Evolutionary conservation across 2,329 filamentous ascomycete species (phyloP).

Genomic region (Fusarium agapanthi): DNA sequence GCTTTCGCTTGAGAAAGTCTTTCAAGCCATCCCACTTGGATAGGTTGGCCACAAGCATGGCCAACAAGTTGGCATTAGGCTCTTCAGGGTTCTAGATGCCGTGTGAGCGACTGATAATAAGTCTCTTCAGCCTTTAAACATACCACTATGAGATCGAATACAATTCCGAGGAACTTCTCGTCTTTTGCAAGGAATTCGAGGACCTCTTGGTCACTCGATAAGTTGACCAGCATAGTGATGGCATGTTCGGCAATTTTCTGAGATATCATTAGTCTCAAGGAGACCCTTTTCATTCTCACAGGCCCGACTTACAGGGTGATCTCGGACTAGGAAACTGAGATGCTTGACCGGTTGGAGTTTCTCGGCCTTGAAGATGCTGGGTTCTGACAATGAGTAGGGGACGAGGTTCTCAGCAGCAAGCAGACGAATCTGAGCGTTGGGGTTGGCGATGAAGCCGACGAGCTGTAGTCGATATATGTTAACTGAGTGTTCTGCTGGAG

Average conservation of each 20-base stretch:
- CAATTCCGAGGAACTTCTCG: constrained; percentile 78
- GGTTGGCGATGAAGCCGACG: constrained; percentile 91
- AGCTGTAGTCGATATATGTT: constrained; percentile 63
- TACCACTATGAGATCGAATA: constrained; percentile 80
- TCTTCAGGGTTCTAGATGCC: constrained; percentile 73
- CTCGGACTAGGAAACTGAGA: constrained; percentile 84
- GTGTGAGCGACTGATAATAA: neutral
- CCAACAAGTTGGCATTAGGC: constrained; percentile 81
- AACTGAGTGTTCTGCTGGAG: neutral
- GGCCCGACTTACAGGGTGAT: constrained; percentile 73
- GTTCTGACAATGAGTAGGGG: constrained; percentile 78
- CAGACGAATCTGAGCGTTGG: constrained; percentile 88
- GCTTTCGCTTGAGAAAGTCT: constrained; percentile 72
- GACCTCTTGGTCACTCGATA: constrained; percentile 80
- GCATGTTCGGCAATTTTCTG: constrained; percentile 93
- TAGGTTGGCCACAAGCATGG: constrained; percentile 94
- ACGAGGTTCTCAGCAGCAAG: constrained; percentile 87
- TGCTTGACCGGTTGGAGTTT: constrained; percentile 83
- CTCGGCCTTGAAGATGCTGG: constrained; percentile 83
- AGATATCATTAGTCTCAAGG: constrained; percentile 3
- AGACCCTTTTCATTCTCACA: too few relatives aligned
- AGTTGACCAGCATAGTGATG: constrained; percentile 87
- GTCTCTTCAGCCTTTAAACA: constrained; percentile 43
- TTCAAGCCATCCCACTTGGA: constrained; percentile 81
- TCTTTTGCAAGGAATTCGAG: constrained; percentile 78